These are phyloP conservation scores for Aegilops tauschii DNA, from an alignment of 176 grass and related monocot genomes.

Conservation along the genomic window DNA sequence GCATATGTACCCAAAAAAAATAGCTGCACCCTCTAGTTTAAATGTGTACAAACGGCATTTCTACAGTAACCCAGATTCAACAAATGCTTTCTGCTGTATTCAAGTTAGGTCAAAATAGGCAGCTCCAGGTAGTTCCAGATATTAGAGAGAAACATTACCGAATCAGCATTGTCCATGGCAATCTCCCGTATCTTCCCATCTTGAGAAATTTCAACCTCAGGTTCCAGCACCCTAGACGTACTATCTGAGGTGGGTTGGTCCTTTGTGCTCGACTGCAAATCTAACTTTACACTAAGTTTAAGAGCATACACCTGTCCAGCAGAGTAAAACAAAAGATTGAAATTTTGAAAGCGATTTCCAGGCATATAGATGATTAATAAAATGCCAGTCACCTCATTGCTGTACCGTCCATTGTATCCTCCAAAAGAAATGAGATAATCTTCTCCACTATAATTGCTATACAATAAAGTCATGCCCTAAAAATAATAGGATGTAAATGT, in stretches of 20 bases:
- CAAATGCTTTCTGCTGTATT: not conserved
- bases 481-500: slow-evolving; percentile 29
- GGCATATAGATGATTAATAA: slow-evolving; percentile 16
- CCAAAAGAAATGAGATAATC: slow-evolving; percentile 97
- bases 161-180: slow-evolving; percentile 71
- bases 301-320: slow-evolving; percentile 74
- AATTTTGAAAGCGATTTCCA: slow-evolving; percentile 9
- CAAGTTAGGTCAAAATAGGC: not conserved
- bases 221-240: slow-evolving; percentile 53
- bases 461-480: slow-evolving; percentile 87
- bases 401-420: slow-evolving; percentile 97
- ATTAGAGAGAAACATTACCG: slow-evolving; percentile 29
- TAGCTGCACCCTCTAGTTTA: not conserved
- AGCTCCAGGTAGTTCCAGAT: not conserved
- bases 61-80: not conserved
- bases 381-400: slow-evolving; percentile 70
- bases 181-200: slow-evolving; percentile 96
- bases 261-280: slow-evolving; percentile 41
- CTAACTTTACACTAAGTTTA: slow-evolving; percentile 75
- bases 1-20: not conserved
- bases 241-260: slow-evolving; percentile 49
- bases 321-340: slow-evolving; percentile 9
- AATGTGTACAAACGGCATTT: not conserved
- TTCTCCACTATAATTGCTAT: slow-evolving; percentile 70
- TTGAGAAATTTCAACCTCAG: slow-evolving; percentile 76